phyloP scores from a whole-genome alignment of 1,284 basidiomycete genomes.

The Ceratobasidium papillatum region DNA sequence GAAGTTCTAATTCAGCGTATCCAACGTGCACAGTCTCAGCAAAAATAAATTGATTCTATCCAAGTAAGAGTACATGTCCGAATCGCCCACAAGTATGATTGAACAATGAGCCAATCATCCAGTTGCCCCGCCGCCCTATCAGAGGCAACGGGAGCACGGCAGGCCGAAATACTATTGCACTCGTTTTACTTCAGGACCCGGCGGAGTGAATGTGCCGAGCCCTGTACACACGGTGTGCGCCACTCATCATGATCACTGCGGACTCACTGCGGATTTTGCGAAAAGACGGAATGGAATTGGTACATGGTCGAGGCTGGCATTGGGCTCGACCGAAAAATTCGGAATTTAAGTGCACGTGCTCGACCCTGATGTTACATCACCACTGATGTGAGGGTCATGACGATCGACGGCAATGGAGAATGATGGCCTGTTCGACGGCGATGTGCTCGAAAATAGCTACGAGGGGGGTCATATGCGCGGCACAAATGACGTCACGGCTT shows the following conservation, averaged over 20 bases:
- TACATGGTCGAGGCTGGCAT: constrained; percentile 4
- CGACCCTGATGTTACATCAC: constrained; percentile 15
- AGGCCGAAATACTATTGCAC: constrained; percentile 37
- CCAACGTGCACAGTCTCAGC: constrained; percentile 24
- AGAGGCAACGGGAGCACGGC: constrained; percentile 31
- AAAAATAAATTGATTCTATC: constrained; percentile 16
- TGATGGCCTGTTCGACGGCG: constrained; percentile 6
- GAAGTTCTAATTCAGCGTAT: constrained; percentile 32
- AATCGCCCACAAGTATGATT: constrained; percentile 10
- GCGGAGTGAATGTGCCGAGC: constrained; percentile 28
- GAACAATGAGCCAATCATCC: constrained; percentile 11
- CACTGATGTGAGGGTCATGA: background rate
- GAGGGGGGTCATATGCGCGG: background rate
- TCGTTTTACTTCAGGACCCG: constrained; percentile 41
- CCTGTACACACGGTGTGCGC: constrained; percentile 41
- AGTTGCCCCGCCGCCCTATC: constrained; percentile 31
- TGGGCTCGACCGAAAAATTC: background rate
- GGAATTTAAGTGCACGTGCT: constrained; percentile 10
- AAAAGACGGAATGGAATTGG: background rate
- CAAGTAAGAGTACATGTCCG: constrained; percentile 32
- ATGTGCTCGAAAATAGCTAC: constrained; percentile 22
- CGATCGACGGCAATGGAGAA: background rate
- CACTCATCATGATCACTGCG: background rate
- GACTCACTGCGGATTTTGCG: background rate
- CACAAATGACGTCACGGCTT: constrained; percentile 1